phyloP scores from a whole-genome alignment of 305 asterid genomes.

The Monarda citriodora region DNA sequence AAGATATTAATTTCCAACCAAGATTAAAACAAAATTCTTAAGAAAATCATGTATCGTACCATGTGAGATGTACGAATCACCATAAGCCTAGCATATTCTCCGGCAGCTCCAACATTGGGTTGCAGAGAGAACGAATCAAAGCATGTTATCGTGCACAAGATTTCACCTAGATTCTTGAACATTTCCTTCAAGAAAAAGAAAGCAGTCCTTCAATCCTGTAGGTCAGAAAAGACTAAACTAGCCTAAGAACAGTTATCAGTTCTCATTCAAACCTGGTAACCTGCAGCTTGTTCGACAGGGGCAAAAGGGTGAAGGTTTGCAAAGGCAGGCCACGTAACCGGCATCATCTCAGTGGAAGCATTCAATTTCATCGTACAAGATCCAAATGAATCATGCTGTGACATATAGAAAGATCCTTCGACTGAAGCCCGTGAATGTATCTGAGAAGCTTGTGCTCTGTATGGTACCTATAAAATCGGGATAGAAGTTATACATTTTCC shows the following conservation, averaged over 20 bases:
- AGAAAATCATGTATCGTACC: slow-evolving; percentile 47
- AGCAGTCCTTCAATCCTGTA: slow-evolving; percentile 9
- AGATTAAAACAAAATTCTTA: slow-evolving; percentile 25
- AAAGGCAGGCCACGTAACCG: slow-evolving; percentile 94
- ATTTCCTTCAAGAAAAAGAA: slow-evolving; percentile 63
- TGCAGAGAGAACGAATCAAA: slow-evolving; percentile 98
- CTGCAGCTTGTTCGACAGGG: slow-evolving; percentile 81
- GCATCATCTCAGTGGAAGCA: slow-evolving; percentile 98
- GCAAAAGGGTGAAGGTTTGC: slow-evolving; percentile 92
- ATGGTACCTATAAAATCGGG: slow-evolving; percentile 60
- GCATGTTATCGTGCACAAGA: slow-evolving; percentile 91
- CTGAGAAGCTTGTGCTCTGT: slow-evolving; percentile 92
- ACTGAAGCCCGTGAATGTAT: slow-evolving; percentile 68
- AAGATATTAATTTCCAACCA: neutral
- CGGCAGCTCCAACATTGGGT: slow-evolving; percentile 99
- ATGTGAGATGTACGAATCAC: slow-evolving; percentile 96
- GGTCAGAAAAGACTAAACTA: neutral
- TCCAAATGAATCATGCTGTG: slow-evolving; percentile 98
- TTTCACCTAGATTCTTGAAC: slow-evolving; percentile 90
- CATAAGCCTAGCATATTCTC: slow-evolving; percentile 98
- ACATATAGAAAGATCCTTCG: slow-evolving; percentile 88
- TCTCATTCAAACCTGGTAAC: slow-evolving; percentile 64
- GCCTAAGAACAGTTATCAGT: neutral
- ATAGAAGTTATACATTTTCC: slow-evolving; percentile 7
- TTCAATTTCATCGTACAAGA: slow-evolving; percentile 98